Evolutionary conservation across 441 rosid genomes (phyloP).

Genomic region (Macaranga tanarius): DNA sequence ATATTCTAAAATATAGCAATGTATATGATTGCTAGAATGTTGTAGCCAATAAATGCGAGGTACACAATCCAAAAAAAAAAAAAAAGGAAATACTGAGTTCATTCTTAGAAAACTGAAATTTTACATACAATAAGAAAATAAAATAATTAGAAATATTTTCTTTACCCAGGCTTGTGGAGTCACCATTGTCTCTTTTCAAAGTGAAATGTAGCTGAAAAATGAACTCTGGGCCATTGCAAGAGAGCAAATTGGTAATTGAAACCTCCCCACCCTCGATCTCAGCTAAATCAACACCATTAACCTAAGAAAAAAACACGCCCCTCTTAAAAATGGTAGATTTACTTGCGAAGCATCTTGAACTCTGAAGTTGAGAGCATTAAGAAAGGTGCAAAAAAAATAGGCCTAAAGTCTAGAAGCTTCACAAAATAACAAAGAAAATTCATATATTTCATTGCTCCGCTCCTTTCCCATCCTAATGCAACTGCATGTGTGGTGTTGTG

Average conservation of each 20-base stretch:
- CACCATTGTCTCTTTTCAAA: constrained; percentile 17
- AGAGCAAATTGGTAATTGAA: constrained; percentile 61
- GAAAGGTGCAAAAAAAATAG: neutral
- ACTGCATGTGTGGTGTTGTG: neutral
- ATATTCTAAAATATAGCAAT: neutral
- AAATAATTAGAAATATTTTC: neutral
- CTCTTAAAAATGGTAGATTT: neutral
- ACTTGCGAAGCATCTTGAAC: neutral
- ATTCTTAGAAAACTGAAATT: neutral
- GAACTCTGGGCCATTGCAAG: constrained; percentile 63
- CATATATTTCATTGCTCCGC: neutral
- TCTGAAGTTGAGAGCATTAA: neutral
- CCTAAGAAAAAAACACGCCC: constrained; percentile 33
- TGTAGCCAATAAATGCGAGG: neutral
- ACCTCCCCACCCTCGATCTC: constrained; percentile 64
- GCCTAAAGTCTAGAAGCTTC: neutral
- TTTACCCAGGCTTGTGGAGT: constrained; percentile 26
- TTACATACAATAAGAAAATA: neutral
- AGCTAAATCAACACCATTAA: constrained; percentile 60
- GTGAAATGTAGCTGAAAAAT: constrained; percentile 46
- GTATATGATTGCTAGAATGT: neutral
- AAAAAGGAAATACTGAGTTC: neutral
- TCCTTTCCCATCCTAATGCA: neutral
- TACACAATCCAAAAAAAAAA: no score
- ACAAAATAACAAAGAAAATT: neutral